Evolutionary conservation across 768 basidiomycete species (phyloP).

Genomic region (Suillus cothurnatus): DNA sequence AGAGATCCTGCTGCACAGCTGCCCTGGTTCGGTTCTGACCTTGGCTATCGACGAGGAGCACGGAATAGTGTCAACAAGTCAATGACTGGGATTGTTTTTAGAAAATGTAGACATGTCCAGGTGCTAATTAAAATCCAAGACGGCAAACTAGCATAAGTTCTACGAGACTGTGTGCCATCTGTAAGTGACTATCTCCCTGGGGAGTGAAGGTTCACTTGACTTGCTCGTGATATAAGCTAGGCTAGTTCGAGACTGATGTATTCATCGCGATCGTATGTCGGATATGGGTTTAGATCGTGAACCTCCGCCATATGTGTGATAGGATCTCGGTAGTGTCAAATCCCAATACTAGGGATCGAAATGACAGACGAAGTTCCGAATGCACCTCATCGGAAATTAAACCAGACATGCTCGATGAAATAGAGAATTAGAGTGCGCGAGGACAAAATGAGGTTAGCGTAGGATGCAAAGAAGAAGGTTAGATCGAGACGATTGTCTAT

Average conservation of each 20-base stretch:
- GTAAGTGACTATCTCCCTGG: neutral
- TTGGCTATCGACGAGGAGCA: neutral
- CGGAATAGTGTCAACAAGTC: neutral
- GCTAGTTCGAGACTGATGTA: neutral
- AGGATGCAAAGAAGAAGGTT: neutral
- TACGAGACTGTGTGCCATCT: neutral
- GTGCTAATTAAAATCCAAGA: neutral
- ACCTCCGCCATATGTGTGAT: neutral
- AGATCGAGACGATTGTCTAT: neutral
- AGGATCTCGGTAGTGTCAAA: neutral
- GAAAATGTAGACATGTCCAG: neutral
- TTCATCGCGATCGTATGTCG: neutral
- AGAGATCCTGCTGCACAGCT: neutral
- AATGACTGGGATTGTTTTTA: neutral
- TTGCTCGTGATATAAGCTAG: neutral
- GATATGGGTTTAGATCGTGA: neutral
- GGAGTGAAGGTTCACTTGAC: neutral
- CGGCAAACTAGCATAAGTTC: neutral
- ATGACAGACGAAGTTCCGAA: neutral
- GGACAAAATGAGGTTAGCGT: neutral
- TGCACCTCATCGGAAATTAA: neutral
- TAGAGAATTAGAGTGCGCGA: neutral
- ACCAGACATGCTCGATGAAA: neutral
- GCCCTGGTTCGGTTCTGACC: neutral
- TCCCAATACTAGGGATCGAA: neutral